Conservation (phyloP, 768 basidiomycete genomes). For the Hericium rajendrae region DNA sequence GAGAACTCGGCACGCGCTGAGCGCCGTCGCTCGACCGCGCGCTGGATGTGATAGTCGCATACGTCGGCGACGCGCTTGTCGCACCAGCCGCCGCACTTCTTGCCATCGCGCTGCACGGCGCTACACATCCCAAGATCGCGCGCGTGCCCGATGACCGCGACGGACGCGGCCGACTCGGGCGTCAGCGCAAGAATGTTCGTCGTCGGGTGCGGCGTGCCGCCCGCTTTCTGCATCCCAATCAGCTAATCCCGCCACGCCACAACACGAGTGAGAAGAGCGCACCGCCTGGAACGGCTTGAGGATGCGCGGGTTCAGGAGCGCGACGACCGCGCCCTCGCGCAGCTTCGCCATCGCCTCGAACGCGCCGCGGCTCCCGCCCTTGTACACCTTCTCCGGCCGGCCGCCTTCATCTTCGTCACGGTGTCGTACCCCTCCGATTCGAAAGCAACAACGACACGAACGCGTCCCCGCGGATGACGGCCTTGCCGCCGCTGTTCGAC, state of each 20-base stretch:
- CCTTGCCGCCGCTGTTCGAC: constrained; percentile 44
- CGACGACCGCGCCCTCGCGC: constrained; percentile 83
- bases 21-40: constrained; percentile 64
- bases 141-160: constrained; percentile 79
- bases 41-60: constrained; percentile 88
- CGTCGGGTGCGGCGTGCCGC: constrained; percentile 61
- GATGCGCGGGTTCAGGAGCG: constrained; percentile 80
- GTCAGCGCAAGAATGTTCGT: constrained; percentile 81
- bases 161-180: constrained; percentile 70
- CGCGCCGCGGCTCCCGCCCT: constrained; percentile 86
- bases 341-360: constrained; percentile 83
- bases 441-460: constrained; percentile 79
- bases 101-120: constrained; percentile 71
- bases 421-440: constrained; percentile 71
- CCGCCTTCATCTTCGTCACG: constrained; percentile 42
- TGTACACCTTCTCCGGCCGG: constrained; percentile 55
- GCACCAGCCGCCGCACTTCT: constrained; percentile 78
- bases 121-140: constrained; percentile 81
- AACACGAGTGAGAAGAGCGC: neutral
- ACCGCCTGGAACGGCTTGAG: constrained; percentile 76
- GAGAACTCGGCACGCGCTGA: constrained; percentile 82
- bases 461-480: constrained; percentile 70
- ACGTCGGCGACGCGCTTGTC: constrained; percentile 81
- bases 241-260: neutral
- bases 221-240: constrained; percentile 28